A percentile compares a stretch with the other conserved stretches of the same genome.
Evolutionary conservation across 768 basidiomycete genomes (phyloP).

Genomic region (Tricholoma sp.): DNA sequence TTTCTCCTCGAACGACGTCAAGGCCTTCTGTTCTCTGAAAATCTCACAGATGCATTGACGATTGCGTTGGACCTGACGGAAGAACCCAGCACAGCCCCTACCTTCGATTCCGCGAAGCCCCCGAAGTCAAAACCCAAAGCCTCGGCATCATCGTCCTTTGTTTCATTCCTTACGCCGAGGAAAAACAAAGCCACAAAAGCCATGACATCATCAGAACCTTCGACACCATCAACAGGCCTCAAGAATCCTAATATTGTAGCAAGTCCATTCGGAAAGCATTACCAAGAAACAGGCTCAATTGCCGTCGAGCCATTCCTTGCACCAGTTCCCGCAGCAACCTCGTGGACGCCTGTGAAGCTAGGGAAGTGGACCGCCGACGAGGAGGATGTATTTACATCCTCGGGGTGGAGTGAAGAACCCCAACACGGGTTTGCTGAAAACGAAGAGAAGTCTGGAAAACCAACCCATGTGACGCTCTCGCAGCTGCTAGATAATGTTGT

Average conservation of each 20-base stretch:
- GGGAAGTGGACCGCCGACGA: constrained; percentile 53
- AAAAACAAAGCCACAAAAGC: constrained; percentile 47
- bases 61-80: constrained; percentile 61
- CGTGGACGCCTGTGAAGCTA: constrained; percentile 57
- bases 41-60: constrained; percentile 83
- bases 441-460: constrained; percentile 23
- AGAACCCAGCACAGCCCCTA: constrained; percentile 29
- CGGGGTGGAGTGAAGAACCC: constrained; percentile 21
- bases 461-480: constrained; percentile 63
- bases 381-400: constrained; percentile 67
- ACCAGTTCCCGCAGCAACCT: constrained; percentile 49
- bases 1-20: constrained; percentile 81
- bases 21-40: constrained; percentile 88
- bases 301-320: constrained; percentile 66
- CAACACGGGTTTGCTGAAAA: constrained; percentile 19
- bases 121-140: constrained; percentile 47
- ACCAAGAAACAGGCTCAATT: constrained; percentile 70
- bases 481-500: constrained; percentile 90
- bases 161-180: constrained; percentile 77
- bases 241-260: constrained; percentile 43
- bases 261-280: constrained; percentile 83
- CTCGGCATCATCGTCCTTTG: constrained; percentile 54
- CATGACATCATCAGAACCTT: constrained; percentile 32
- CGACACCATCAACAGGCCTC: constrained; percentile 37
- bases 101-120: constrained; percentile 28